Percentiles rank a stretch among this genome's conserved stretches.
Conservation (phyloP, 2,329 filamentous ascomycete genomes). For the Aureobasidium sp. region DNA sequence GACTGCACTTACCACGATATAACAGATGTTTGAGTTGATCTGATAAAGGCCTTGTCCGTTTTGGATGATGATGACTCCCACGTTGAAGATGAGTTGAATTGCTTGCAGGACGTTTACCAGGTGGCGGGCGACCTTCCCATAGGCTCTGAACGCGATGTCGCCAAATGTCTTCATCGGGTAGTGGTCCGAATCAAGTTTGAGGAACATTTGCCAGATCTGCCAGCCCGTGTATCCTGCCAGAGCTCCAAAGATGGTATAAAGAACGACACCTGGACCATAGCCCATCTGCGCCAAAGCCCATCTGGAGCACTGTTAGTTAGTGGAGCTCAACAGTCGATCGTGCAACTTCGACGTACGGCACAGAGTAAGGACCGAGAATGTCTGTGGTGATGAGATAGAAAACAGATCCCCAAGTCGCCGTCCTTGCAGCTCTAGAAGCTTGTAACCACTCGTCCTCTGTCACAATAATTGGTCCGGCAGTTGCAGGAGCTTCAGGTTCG, state of each 20-base stretch:
- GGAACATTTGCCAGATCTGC: slow-evolving; percentile 36
- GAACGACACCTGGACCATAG: slow-evolving; percentile 31
- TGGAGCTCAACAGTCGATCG: neutral
- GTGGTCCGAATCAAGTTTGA: slow-evolving; percentile 35
- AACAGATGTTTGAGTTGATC: slow-evolving; percentile 42
- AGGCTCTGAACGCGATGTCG: slow-evolving; percentile 37
- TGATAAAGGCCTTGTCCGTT: slow-evolving; percentile 41
- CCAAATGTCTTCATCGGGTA: slow-evolving; percentile 37
- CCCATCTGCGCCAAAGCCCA: slow-evolving; percentile 29
- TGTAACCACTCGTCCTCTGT: slow-evolving; percentile 30
- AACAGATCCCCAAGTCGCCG: slow-evolving; percentile 30
- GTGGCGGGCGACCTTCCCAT: slow-evolving; percentile 32
- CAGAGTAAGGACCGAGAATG: slow-evolving; percentile 32
- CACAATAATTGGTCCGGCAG: neutral
- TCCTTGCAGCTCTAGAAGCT: slow-evolving; percentile 30
- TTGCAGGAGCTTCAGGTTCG: neutral
- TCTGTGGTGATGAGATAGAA: slow-evolving; percentile 43
- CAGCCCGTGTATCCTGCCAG: slow-evolving; percentile 33
- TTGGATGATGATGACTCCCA: slow-evolving; percentile 46
- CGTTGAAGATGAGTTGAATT: slow-evolving; percentile 43
- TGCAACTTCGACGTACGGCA: slow-evolving; percentile 20
- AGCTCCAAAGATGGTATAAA: slow-evolving; percentile 33
- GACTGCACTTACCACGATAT: slow-evolving; percentile 37
- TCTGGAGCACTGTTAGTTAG: neutral
- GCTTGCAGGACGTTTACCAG: slow-evolving; percentile 35